Evolutionary conservation across 2,329 filamentous ascomycete genomes (phyloP), one percentile per base, ranked within the genome.

Genomic region (Colletotrichum sp.): DNA sequence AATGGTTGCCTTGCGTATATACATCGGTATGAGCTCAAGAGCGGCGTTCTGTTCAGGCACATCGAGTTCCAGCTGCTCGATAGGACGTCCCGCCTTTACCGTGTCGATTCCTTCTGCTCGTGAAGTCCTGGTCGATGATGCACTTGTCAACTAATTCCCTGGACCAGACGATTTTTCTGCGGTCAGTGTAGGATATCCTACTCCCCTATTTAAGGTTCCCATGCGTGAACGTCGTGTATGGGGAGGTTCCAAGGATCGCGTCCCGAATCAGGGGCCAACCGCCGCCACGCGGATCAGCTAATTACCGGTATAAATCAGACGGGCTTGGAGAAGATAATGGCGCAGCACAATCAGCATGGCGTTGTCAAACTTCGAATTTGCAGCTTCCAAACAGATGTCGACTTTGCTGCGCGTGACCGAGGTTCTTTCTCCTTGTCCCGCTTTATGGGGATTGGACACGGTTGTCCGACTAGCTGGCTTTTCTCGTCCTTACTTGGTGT

Each of bases 381-480:
- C 18, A 49, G 18, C 10, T 49, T 21, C 44, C 6, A 3, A 12
- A 21, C n/a, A 12, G 10, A 49, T 1, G 6, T 2, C 44, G n/a
- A 12, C 18, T 12, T 49, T 49, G 18, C 39, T 49, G 18, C 9
- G 9, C 18, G 9, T n/a, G 39, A n/a, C 10, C 39, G 9, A n/a
- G 39, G 1, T 44, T 32, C 12, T 6, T 34, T 8, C 34, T 16
- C 34, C 0, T 16, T 1, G n/a, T 21, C 44, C 10, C 10, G 1
- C n/a, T 21, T 21, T n/a, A 13, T 5, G 0, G n/a, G 44, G 1
- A 0, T 21, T 21, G 3, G 44, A 21, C 44, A 12, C n/a, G 1
- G 0, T 2, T 0, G 0, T 49, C n/a, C 1, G 44, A 13, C 44
- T 21, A 0, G 44, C 3, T 21, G 6, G 10, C 44, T 21, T 21